Evolutionary conservation across 371 early-diverging fungal genomes (phyloP).

Genomic region (Funneliformis caledonium): DNA sequence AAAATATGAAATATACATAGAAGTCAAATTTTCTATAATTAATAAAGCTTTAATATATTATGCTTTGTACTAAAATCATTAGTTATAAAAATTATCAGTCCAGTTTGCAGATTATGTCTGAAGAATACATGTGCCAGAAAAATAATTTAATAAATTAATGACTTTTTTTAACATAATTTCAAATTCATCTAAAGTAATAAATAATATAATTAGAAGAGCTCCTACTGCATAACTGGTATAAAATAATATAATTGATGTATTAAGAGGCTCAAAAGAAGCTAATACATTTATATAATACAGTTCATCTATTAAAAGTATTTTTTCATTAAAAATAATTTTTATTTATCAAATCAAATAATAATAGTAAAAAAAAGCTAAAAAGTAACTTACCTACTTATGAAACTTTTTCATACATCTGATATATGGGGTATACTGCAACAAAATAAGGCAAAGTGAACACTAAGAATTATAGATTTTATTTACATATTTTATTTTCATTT

Average conservation of each 20-base stretch:
- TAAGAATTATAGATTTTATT: too few relatives aligned
- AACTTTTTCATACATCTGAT: background rate
- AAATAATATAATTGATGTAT: background rate
- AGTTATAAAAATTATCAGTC: background rate
- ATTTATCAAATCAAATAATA: too few relatives aligned
- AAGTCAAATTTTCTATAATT: background rate
- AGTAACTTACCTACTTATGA: background rate
- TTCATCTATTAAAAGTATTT: too few relatives aligned
- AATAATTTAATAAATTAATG: constrained; percentile 4
- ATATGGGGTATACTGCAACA: too few relatives aligned
- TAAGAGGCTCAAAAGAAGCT: constrained; percentile 2
- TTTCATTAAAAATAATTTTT: too few relatives aligned
- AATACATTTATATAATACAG: background rate
- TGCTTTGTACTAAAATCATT: background rate
- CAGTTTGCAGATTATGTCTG: background rate
- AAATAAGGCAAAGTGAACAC: too few relatives aligned
- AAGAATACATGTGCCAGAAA: background rate
- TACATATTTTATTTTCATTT: too few relatives aligned
- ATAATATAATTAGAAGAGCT: background rate
- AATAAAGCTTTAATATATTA: background rate
- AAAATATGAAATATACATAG: constrained; percentile 12
- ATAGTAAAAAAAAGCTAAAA: too few relatives aligned
- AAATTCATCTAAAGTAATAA: background rate
- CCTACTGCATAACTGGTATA: constrained; percentile 2
- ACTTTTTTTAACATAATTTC: constrained; percentile 15